A percentile compares a stretch with the other conserved stretches of the same genome.
Evolutionary conservation across 257 asterid genomes (phyloP).

Genomic region (Anisodus tanguticus): DNA sequence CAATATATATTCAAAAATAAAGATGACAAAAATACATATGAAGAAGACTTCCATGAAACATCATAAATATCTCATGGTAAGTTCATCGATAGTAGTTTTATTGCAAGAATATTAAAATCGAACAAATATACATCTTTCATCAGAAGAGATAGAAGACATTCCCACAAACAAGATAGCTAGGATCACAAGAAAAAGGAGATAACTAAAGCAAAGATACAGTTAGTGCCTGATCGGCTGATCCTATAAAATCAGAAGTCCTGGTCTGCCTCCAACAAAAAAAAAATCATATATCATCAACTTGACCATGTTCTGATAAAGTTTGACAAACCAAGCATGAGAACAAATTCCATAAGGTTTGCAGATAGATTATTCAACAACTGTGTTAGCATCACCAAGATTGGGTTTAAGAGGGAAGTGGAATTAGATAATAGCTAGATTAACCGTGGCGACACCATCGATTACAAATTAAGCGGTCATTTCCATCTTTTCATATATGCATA

Average conservation of each 20-base stretch:
- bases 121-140: too few relatives aligned
- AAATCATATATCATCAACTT: not conserved
- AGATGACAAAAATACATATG: too few relatives aligned
- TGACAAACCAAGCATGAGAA: not conserved
- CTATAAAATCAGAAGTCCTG: not conserved
- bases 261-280: not conserved
- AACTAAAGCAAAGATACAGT: too few relatives aligned
- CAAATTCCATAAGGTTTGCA: not conserved
- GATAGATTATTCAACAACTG: not conserved
- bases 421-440: not conserved
- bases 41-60: too few relatives aligned
- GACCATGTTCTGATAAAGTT: not conserved
- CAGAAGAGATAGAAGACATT: too few relatives aligned
- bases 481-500: not conserved
- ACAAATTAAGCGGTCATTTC: not conserved
- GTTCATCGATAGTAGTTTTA: too few relatives aligned
- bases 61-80: too few relatives aligned
- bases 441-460: not conserved
- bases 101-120: too few relatives aligned
- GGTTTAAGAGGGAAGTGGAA: not conserved
- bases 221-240: too few relatives aligned
- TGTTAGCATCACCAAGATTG: not conserved
- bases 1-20: too few relatives aligned
- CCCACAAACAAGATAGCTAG: too few relatives aligned
- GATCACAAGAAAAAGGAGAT: too few relatives aligned